Percentiles rank a stretch among this genome's conserved stretches.
Evolutionary conservation across 2,329 filamentous ascomycete species (phyloP).

Genomic region (Trichoderma atroviride): DNA sequence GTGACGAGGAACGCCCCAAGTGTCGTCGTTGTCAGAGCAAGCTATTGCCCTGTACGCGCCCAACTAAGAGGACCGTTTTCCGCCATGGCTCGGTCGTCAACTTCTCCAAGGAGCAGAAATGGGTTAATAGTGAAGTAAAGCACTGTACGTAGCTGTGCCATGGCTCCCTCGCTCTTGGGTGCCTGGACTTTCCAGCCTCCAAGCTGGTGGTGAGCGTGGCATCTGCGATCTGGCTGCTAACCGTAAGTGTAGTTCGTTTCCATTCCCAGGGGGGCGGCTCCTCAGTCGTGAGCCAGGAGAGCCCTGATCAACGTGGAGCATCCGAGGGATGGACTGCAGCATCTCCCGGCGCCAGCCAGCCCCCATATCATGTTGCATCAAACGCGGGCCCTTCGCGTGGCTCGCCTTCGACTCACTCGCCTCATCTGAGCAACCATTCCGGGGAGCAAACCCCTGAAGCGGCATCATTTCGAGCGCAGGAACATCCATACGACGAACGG

Average conservation of each 20-base stretch:
- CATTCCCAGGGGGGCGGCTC: slow-evolving; percentile 29
- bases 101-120: slow-evolving; percentile 42
- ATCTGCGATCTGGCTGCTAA: neutral
- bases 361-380: neutral
- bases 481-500: neutral
- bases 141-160: slow-evolving; percentile 38
- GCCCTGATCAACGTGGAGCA: neutral
- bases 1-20: slow-evolving; percentile 44
- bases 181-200: neutral
- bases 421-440: neutral
- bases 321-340: slow-evolving; percentile 13
- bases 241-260: slow-evolving; percentile 28
- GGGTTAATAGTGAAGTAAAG: slow-evolving; percentile 41
- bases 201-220: neutral
- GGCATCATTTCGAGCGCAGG: neutral
- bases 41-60: slow-evolving; percentile 40
- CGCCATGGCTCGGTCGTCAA: slow-evolving; percentile 39
- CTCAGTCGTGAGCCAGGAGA: slow-evolving; percentile 6
- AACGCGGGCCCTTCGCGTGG: neutral
- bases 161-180: too few relatives aligned
- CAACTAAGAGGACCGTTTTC: slow-evolving; percentile 42
- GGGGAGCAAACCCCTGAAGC: slow-evolving; percentile 1
- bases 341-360: slow-evolving; percentile 2
- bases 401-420: neutral
- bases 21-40: slow-evolving; percentile 42